Evolutionary conservation across 768 basidiomycete species (phyloP).

Genomic region (Tricholomella constricta): DNA sequence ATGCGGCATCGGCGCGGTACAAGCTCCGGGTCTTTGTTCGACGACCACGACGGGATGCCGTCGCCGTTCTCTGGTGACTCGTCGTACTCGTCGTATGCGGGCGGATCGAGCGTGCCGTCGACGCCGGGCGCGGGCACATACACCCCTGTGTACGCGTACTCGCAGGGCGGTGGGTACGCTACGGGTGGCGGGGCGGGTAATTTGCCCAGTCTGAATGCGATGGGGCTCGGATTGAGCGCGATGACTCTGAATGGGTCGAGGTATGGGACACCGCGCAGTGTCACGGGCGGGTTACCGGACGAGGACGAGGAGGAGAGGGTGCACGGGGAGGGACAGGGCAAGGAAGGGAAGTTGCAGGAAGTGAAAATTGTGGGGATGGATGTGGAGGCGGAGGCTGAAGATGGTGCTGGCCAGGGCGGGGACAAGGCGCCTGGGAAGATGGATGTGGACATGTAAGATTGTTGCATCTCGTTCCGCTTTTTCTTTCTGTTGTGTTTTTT

Average conservation of each 20-base stretch:
- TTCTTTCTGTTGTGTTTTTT: neutral
- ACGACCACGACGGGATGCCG: constrained; percentile 25
- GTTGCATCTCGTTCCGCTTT: no score
- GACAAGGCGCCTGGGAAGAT: constrained; percentile 22
- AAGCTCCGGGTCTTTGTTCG: constrained; percentile 16
- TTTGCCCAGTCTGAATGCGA: constrained; percentile 28
- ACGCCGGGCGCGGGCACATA: constrained; percentile 32
- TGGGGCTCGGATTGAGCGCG: constrained; percentile 28
- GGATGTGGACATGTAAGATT: constrained; percentile 28
- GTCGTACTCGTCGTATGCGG: constrained; percentile 24
- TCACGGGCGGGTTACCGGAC: constrained; percentile 19
- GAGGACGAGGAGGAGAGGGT: constrained; percentile 14
- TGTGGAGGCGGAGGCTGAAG: constrained; percentile 15
- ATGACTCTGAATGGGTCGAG: constrained; percentile 18
- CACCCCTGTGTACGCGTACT: constrained; percentile 17
- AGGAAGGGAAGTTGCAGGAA: constrained; percentile 23
- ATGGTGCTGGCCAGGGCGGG: neutral
- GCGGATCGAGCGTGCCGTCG: constrained; percentile 35
- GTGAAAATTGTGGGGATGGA: constrained; percentile 30
- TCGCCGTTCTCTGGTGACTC: constrained; percentile 30
- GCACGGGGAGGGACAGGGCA: neutral
- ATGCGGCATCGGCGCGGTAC: constrained; percentile 15
- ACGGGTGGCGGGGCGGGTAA: constrained; percentile 6
- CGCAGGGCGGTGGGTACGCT: constrained; percentile 3
- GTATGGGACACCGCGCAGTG: constrained; percentile 27